These are phyloP conservation scores for Suillus subaureus DNA, from an alignment of 768 basidiomycete genomes.

Conservation along the genomic window DNA sequence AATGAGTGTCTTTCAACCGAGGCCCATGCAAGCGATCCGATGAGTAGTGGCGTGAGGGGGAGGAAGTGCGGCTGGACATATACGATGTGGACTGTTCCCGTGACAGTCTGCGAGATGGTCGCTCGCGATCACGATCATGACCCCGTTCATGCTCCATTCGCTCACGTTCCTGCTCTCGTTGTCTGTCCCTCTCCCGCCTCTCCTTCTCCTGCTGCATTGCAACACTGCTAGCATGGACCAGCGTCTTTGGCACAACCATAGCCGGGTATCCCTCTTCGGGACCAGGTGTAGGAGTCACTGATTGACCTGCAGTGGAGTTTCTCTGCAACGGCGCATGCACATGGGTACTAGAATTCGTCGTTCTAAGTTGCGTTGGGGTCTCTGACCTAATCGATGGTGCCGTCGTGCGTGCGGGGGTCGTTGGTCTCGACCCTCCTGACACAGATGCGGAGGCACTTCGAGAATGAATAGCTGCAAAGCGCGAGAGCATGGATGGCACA, in stretches of 20 bases:
- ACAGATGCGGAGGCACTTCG: constrained; percentile 46
- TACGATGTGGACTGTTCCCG: constrained; percentile 23
- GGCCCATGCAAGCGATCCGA: constrained; percentile 24
- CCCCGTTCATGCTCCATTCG: constrained; percentile 24
- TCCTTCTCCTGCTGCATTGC: constrained; percentile 56
- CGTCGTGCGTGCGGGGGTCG: constrained; percentile 31
- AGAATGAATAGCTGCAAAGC: constrained; percentile 55
- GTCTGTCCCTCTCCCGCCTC: constrained; percentile 34
- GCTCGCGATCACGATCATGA: constrained; percentile 11
- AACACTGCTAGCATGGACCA: constrained; percentile 54
- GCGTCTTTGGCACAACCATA: constrained; percentile 19
- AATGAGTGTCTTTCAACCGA: constrained; percentile 28
- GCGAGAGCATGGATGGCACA: constrained; percentile 49
- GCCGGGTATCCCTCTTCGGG: constrained; percentile 1
- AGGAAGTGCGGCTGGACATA: constrained; percentile 31
- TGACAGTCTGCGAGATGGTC: constrained; percentile 17
- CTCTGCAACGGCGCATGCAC: constrained; percentile 7
- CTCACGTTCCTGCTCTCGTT: constrained; percentile 33
- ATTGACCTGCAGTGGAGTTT: neutral
- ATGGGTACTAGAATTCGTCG: constrained; percentile 21
- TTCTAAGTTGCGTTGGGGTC: neutral
- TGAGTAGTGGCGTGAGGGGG: constrained; percentile 27
- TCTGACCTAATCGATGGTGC: constrained; percentile 27
- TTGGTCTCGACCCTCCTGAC: constrained; percentile 15
- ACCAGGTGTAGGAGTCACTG: neutral